Conservation (phyloP, 73 alveolate genomes). For the Tetrahymena thermophila region DNA sequence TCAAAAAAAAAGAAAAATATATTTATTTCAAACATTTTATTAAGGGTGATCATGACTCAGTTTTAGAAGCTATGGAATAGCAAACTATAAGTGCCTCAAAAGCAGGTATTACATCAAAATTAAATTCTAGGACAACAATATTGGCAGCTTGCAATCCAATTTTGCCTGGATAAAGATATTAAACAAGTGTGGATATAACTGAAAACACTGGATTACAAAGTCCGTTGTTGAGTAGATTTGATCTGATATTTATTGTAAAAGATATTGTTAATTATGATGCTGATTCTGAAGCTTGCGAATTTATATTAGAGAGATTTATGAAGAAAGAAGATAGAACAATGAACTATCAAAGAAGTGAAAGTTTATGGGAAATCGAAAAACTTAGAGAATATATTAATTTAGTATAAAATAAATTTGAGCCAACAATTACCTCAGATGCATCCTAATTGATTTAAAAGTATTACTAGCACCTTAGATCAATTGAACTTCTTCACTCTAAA, state of each 20-base stretch:
- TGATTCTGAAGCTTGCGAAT: constrained; percentile 55
- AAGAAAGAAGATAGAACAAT: neutral
- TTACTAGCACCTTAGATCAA: constrained; percentile 12
- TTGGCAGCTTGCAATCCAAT: constrained; percentile 74
- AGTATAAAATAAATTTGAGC: constrained; percentile 48
- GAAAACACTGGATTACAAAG: constrained; percentile 61
- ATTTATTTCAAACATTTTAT: neutral
- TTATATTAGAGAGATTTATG: constrained; percentile 9
- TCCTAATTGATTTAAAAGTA: constrained; percentile 43
- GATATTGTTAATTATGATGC: constrained; percentile 59
- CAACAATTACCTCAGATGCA: constrained; percentile 59
- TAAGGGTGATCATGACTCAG: constrained; percentile 14
- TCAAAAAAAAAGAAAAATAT: neutral
- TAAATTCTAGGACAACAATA: constrained; percentile 67
- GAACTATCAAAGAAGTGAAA: neutral
- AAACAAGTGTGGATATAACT: constrained; percentile 33
- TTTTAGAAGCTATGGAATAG: constrained; percentile 82
- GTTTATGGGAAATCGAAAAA: constrained; percentile 39
- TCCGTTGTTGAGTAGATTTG: constrained; percentile 69
- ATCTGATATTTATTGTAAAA: constrained; percentile 54
- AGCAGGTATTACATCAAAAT: constrained; percentile 68
- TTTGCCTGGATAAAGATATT: constrained; percentile 35
- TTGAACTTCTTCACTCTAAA: constrained; percentile 37
- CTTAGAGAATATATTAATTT: constrained; percentile 47
- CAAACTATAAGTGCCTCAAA: constrained; percentile 68